Evolutionary conservation across 345 rosid genomes (phyloP).

Genomic region (Lagerstroemia speciosa): DNA sequence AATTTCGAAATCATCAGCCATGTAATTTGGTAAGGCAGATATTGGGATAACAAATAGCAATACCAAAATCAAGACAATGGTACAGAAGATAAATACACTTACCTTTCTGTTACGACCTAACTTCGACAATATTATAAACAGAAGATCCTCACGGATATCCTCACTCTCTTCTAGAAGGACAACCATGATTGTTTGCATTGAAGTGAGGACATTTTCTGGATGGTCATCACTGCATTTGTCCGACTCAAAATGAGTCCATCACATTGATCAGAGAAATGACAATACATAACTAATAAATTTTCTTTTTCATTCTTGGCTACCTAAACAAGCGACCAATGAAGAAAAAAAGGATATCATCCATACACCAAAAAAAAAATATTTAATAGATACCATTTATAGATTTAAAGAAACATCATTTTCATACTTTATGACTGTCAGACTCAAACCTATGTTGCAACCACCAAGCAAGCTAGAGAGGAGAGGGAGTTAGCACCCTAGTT

Average conservation of each 20-base stretch:
- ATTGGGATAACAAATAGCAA: background rate
- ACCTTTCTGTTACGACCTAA: conserved; percentile 73
- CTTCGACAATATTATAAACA: conserved; percentile 57
- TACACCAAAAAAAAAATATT: background rate
- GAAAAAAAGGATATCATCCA: background rate
- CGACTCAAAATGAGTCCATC: conserved; percentile 12
- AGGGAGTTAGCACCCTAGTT: background rate
- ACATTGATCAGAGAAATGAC: background rate
- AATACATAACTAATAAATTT: background rate
- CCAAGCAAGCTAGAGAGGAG: background rate
- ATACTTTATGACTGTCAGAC: background rate
- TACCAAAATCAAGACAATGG: conserved; percentile 1
- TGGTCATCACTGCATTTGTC: conserved; percentile 75
- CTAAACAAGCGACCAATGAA: background rate
- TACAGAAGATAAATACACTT: conserved; percentile 19
- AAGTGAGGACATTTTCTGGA: conserved; percentile 70
- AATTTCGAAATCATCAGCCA: background rate
- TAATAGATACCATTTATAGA: background rate
- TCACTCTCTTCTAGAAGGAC: conserved; percentile 91
- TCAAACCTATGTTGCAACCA: background rate
- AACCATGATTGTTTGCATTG: conserved; percentile 86
- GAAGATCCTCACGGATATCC: conserved; percentile 71
- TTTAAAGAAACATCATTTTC: no score
- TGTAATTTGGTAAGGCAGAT: background rate
- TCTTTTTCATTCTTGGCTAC: background rate